Evolutionary conservation across 2,329 filamentous ascomycete species (phyloP).

Genomic region (Waltergamsia citrina): DNA sequence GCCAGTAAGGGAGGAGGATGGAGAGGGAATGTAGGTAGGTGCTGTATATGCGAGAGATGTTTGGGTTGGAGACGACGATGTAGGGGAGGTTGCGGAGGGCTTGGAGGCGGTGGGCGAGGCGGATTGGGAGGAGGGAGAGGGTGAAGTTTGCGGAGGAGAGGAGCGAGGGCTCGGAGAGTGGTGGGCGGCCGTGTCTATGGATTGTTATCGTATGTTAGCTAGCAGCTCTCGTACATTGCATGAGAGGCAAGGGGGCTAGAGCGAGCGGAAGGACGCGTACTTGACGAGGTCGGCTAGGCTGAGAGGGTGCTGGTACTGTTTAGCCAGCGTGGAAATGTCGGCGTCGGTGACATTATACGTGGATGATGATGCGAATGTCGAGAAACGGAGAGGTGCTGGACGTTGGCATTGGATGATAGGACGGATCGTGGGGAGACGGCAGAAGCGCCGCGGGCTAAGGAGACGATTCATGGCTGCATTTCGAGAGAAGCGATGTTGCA

Average conservation of each 20-base stretch:
- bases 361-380: background rate
- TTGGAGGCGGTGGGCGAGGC: conserved; percentile 88
- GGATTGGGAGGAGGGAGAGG: conserved; percentile 80
- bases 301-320: conserved; percentile 68
- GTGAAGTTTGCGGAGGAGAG: conserved; percentile 93
- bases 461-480: conserved; percentile 4
- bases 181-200: conserved; percentile 64
- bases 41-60: conserved; percentile 88
- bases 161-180: conserved; percentile 69
- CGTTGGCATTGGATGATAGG: background rate
- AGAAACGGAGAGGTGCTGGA: background rate
- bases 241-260: conserved; percentile 4
- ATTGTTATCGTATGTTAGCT: conserved; percentile 6
- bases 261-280: conserved; percentile 33
- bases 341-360: conserved; percentile 48
- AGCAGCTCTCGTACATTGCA: background rate
- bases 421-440: background rate
- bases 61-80: conserved; percentile 96
- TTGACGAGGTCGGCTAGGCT: conserved; percentile 84
- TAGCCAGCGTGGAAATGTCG: conserved; percentile 70
- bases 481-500: background rate
- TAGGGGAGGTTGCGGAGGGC: conserved; percentile 89
- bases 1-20: conserved; percentile 72
- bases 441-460: conserved; percentile 1
- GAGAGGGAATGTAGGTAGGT: conserved; percentile 93